phyloP scores from a whole-genome alignment of 2,329 filamentous ascomycete genomes.

The Hymenoscyphus fructigenus region DNA sequence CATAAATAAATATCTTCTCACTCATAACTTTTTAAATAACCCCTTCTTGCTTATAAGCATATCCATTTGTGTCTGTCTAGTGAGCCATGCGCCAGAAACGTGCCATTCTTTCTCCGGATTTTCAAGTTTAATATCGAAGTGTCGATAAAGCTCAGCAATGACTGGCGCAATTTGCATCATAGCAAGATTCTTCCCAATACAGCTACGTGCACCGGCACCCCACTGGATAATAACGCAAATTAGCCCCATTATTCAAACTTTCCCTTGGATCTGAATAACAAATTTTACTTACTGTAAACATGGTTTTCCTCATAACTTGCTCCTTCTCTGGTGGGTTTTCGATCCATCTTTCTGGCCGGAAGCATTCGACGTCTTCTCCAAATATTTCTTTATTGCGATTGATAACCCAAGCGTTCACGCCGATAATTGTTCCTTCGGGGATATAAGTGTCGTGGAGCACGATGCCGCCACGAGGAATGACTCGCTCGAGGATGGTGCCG shows the following conservation, averaged over 20 bases:
- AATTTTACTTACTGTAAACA: background rate
- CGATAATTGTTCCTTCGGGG: conserved; percentile 35
- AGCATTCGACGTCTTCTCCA: conserved; percentile 39
- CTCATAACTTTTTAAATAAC: no score
- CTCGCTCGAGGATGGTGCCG: conserved; percentile 44
- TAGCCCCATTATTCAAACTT: no score
- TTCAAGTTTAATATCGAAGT: conserved; percentile 33
- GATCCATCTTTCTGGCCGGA: conserved; percentile 44
- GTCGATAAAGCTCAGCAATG: conserved; percentile 36
- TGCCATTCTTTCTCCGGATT: conserved; percentile 39
- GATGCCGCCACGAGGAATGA: conserved; percentile 37
- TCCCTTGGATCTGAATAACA: no score
- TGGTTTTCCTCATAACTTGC: background rate
- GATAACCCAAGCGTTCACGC: conserved; percentile 39
- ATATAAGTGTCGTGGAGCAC: conserved; percentile 32
- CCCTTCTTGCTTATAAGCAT: conserved; percentile 3
- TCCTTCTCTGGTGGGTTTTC: background rate
- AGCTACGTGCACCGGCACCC: conserved; percentile 40
- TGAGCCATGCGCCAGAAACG: conserved; percentile 41
- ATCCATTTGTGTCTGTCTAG: conserved; percentile 33
- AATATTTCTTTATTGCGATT: conserved; percentile 37
- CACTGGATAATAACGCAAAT: conserved; percentile 26
- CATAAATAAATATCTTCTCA: no score
- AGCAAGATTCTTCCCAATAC: conserved; percentile 41
- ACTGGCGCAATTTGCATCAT: conserved; percentile 39